phyloP scores from a whole-genome alignment of 805 yeast species.

The Spathaspora gorwiae region DNA sequence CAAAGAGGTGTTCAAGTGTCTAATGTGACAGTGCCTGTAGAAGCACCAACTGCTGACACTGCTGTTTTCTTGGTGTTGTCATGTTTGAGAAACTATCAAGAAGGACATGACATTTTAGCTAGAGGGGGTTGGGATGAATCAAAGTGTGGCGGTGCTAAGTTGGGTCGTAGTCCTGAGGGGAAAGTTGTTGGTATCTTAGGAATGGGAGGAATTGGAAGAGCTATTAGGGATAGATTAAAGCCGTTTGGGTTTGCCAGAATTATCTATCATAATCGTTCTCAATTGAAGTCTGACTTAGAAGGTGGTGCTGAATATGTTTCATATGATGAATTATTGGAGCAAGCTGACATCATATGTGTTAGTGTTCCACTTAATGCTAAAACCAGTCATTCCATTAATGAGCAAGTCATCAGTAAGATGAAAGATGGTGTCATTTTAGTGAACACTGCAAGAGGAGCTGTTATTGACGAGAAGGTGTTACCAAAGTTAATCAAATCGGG shows the following conservation, averaged over 20 bases:
- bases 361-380: constrained; percentile 71
- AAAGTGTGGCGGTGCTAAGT: constrained; percentile 47
- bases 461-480: constrained; percentile 63
- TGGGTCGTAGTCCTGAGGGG: constrained; percentile 74
- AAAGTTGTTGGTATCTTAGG: constrained; percentile 78
- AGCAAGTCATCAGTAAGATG: constrained; percentile 58
- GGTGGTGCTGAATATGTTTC: constrained; percentile 66
- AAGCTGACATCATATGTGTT: constrained; percentile 67
- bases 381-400: constrained; percentile 68
- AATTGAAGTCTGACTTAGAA: constrained; percentile 58
- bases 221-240: constrained; percentile 62
- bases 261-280: constrained; percentile 66
- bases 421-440: constrained; percentile 74
- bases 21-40: constrained; percentile 63
- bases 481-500: constrained; percentile 55
- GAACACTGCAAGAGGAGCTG: constrained; percentile 87
- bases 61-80: constrained; percentile 61
- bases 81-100: constrained; percentile 63
- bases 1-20: constrained; percentile 57
- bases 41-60: constrained; percentile 67
- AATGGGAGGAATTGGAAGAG: constrained; percentile 87
- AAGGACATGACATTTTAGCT: constrained; percentile 48
- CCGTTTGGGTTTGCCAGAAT: constrained; percentile 76
- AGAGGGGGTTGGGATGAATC: constrained; percentile 58
- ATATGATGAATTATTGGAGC: constrained; percentile 60